Evolutionary conservation across 176 grass and related monocot species (phyloP), one percentile per base, ranked within the genome.

Genomic region (Puya raimondii): DNA sequence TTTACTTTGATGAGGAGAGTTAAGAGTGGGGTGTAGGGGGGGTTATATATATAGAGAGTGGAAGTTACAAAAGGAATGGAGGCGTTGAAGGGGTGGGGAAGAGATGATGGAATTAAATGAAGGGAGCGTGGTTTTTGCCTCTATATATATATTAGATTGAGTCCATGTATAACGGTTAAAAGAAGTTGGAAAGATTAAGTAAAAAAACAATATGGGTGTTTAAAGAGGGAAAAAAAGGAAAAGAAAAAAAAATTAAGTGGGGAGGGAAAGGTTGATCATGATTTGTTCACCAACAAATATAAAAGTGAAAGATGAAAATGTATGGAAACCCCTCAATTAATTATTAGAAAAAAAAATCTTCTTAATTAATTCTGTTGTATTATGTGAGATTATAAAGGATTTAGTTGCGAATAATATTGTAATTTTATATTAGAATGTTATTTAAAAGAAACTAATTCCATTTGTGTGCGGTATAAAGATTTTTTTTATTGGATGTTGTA

Each of bases 101-200:
- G 76, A 48, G 80, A 47, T 85, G 88, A 81, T 63, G 80, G 78
- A 78, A 96, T 96, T 91, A 82, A 96, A 91, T 87, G 78, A 69
- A 10, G 50, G 78, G 76, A 91, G 91, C 85, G 88, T 84, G 53
- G 49, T 65, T 69, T 63, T 68, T 33, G 48, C 18, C 74, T 65
- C 76, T 69, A 50, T 10, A 59, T 72, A 64, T 25, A 50, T 68
- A 51, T 23, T 49, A 48, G 20, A 17, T 4, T 51, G 0, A 25
- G n/a, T 27, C 10, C 22, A 16, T 54, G 64, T 68, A 50, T 53
- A 23, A 52, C 49, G 56, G 59, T 68, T 69, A 10, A 15, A 15
- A 10, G 53, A 68, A 68, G 53, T 67, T 51, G 48, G 9, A 53
- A 64, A 72, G 2, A 2, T 20, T 66, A 21, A 3, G 10, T 29